A percentile compares a stretch with the other conserved stretches of the same genome.
Conservation (phyloP, 2,329 filamentous ascomycete species). For the Ophiostoma tasmaniense region DNA sequence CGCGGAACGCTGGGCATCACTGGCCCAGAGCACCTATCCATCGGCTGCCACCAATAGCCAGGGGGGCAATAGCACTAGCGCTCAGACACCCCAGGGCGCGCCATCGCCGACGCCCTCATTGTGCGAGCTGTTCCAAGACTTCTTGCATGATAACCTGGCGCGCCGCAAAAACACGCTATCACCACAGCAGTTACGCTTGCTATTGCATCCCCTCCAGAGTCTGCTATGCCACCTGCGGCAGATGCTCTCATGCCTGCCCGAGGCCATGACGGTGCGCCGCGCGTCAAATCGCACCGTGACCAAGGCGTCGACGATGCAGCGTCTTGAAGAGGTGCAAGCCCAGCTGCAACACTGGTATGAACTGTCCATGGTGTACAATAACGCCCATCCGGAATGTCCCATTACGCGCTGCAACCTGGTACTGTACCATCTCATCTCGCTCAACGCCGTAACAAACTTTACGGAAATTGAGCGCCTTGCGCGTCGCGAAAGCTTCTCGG, state of each 20-base stretch:
- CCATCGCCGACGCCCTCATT: conserved; percentile 49
- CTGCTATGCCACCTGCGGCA: conserved; percentile 57
- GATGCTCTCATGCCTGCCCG: conserved; percentile 56
- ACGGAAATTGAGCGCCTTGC: conserved; percentile 59
- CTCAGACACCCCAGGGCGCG: conserved; percentile 23
- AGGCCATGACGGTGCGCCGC: conserved; percentile 36
- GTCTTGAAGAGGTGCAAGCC: conserved; percentile 56
- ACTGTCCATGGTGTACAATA: conserved; percentile 48
- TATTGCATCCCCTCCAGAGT: conserved; percentile 60
- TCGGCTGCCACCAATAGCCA: conserved; percentile 21
- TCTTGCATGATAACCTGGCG: conserved; percentile 55
- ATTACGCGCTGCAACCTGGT: conserved; percentile 58
- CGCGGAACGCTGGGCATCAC: conserved; percentile 48
- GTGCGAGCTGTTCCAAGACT: conserved; percentile 57
- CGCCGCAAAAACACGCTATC: conserved; percentile 36
- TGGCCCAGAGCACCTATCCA: conserved; percentile 1
- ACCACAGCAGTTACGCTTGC: conserved; percentile 53
- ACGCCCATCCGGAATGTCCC: conserved; percentile 47
- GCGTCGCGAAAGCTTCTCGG: conserved; percentile 46
- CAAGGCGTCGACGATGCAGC: conserved; percentile 49
- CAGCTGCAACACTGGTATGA: conserved; percentile 60
- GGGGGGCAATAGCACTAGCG: background rate
- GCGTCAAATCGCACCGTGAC: conserved; percentile 40
- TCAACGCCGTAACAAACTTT: conserved; percentile 61
- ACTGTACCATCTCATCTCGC: conserved; percentile 61